These are phyloP conservation scores for Russula abietina DNA, from an alignment of 768 basidiomycete genomes.

Conservation along the genomic window DNA sequence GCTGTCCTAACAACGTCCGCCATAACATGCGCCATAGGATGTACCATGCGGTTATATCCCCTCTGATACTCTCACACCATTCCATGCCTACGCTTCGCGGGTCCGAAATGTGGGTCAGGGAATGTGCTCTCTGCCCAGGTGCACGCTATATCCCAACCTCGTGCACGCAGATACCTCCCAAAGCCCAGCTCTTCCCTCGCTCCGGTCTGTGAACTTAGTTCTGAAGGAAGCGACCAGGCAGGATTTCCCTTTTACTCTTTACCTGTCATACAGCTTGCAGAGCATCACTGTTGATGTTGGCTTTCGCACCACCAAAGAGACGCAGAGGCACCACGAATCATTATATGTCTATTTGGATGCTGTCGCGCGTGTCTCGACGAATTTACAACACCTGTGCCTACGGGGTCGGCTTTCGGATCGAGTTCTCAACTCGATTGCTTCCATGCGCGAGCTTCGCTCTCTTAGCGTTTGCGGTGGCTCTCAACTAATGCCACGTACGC, in stretches of 20 bases:
- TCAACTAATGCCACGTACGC: slow-evolving; percentile 22
- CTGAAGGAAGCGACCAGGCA: slow-evolving; percentile 18
- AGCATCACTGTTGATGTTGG: slow-evolving; percentile 19
- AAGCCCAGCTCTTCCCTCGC: slow-evolving; percentile 16
- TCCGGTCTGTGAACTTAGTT: slow-evolving; percentile 14
- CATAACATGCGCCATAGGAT: not conserved
- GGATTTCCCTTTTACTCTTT: slow-evolving; percentile 16
- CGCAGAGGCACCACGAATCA: slow-evolving; percentile 6
- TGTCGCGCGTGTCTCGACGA: slow-evolving; percentile 17
- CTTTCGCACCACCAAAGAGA: slow-evolving; percentile 13
- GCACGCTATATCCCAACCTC: slow-evolving; percentile 3
- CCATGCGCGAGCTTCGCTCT: slow-evolving; percentile 21
- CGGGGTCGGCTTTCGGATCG: slow-evolving; percentile 23
- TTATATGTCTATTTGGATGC: slow-evolving; percentile 18
- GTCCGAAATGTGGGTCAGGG: slow-evolving; percentile 21
- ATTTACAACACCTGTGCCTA: slow-evolving; percentile 18
- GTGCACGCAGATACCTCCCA: not conserved
- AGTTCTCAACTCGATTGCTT: slow-evolving; percentile 15
- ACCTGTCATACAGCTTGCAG: slow-evolving; percentile 18
- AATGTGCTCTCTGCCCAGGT: slow-evolving; percentile 1
- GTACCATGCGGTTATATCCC: not conserved
- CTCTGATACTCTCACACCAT: slow-evolving; percentile 9
- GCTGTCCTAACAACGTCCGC: not conserved
- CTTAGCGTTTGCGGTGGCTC: slow-evolving; percentile 21
- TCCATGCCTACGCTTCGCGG: slow-evolving; percentile 23